A percentile compares a stretch with the other conserved stretches of the same genome.
Conservation (phyloP, 2,329 filamentous ascomycete genomes). For the Coniochaeta sp. region DNA sequence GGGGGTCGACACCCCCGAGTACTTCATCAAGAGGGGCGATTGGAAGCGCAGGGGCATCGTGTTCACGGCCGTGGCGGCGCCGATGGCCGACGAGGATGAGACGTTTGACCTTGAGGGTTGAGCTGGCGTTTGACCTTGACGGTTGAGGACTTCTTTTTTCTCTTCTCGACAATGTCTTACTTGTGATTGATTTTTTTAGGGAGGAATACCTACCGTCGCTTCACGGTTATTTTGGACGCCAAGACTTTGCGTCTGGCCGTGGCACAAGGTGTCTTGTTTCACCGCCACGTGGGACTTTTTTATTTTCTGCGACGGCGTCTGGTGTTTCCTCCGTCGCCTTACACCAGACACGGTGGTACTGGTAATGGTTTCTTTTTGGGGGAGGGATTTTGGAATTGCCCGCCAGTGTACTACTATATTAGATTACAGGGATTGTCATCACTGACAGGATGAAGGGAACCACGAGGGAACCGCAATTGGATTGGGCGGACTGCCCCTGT, state of each 20-base stretch:
- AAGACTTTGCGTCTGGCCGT: neutral
- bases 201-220: too few species aligned
- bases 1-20: neutral
- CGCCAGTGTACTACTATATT: neutral
- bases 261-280: neutral
- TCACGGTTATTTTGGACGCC: neutral
- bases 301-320: neutral
- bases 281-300: neutral
- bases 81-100: neutral
- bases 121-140: too few species aligned
- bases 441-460: neutral
- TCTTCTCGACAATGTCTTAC: neutral
- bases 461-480: too few species aligned
- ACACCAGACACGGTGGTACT: neutral
- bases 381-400: neutral
- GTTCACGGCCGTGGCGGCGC: neutral
- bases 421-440: constrained; percentile 1
- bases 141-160: neutral
- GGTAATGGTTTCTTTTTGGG: neutral
- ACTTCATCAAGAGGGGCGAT: neutral
- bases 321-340: neutral
- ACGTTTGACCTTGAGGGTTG: neutral
- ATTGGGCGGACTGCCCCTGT: too few species aligned
- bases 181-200: neutral
- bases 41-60: constrained; percentile 1